phyloP scores from a whole-genome alignment of 2,329 filamentous ascomycete species.

The Fusarium sp. region DNA sequence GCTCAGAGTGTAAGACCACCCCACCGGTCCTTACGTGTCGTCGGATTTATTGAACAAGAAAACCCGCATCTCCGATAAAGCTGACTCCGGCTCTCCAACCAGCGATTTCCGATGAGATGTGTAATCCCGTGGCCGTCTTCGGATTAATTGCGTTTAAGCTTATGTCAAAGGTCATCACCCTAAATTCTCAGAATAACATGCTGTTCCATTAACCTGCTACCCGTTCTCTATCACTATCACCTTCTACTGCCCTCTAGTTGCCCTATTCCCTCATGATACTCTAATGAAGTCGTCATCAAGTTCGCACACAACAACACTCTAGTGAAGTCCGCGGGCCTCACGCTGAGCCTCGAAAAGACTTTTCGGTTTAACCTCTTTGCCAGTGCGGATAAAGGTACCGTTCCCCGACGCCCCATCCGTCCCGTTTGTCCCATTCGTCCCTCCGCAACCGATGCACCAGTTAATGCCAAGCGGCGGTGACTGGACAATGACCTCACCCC shows the following conservation, averaged over 20 bases:
- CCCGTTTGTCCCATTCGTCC: neutral
- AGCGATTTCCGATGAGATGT: neutral
- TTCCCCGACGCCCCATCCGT: neutral
- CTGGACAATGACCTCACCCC: conserved; percentile 14
- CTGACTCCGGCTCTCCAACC: neutral
- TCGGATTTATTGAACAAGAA: conserved; percentile 11
- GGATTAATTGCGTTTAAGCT: neutral
- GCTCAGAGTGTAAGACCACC: neutral
- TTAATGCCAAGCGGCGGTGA: conserved; percentile 38
- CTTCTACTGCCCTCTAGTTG: neutral
- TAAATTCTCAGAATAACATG: neutral
- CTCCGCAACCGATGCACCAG: conserved; percentile 38
- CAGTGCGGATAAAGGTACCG: conserved; percentile 13
- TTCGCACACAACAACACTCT: neutral
- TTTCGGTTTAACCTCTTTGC: conserved; percentile 3
- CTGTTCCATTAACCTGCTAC: neutral
- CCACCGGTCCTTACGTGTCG: conserved; percentile 7
- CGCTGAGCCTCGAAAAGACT: conserved; percentile 38
- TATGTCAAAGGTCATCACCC: neutral
- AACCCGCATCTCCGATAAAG: conserved; percentile 15
- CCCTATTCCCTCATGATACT: neutral
- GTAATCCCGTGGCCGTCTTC: neutral
- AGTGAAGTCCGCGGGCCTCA: neutral
- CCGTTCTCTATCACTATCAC: neutral
- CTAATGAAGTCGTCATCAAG: too few relatives aligned